These are phyloP conservation scores for Gossypium raimondii DNA, from an alignment of 345 rosid species.

Conservation along the genomic window DNA sequence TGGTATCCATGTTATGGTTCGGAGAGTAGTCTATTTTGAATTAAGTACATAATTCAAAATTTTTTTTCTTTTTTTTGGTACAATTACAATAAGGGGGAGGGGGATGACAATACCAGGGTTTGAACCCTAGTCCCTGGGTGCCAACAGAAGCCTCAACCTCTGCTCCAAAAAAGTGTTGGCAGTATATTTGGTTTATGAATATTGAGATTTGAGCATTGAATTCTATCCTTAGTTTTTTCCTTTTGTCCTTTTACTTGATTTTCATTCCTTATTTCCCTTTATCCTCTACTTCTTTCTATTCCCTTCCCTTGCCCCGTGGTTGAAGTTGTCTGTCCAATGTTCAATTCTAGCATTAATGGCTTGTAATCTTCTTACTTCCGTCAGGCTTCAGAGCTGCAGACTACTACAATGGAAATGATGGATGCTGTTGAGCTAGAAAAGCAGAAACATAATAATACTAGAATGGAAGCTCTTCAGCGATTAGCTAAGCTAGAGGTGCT, in stretches of 20 bases:
- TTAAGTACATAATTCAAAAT: not conserved
- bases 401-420: constrained; percentile 87
- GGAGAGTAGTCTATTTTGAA: not conserved
- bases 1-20: not conserved
- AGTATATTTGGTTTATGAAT: not conserved
- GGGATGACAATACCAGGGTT: no score
- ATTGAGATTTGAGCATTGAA: not conserved
- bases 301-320: not conserved
- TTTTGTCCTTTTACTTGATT: not conserved
- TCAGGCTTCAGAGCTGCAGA: constrained; percentile 91
- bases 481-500: constrained; percentile 87
- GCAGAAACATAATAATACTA: constrained; percentile 89
- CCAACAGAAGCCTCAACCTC: no score
- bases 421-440: constrained; percentile 90
- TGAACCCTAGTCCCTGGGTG: no score
- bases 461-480: constrained; percentile 81
- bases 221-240: not conserved
- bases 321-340: not conserved
- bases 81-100: no score
- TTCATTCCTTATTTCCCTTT: not conserved
- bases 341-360: not conserved
- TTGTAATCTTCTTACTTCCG: constrained; percentile 21
- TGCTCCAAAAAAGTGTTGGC: no score
- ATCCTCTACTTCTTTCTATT: not conserved
- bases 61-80: not conserved